These are phyloP conservation scores for Colletotrichum caudatum DNA, from an alignment of 2,329 filamentous ascomycete species.

Conservation along the genomic window DNA sequence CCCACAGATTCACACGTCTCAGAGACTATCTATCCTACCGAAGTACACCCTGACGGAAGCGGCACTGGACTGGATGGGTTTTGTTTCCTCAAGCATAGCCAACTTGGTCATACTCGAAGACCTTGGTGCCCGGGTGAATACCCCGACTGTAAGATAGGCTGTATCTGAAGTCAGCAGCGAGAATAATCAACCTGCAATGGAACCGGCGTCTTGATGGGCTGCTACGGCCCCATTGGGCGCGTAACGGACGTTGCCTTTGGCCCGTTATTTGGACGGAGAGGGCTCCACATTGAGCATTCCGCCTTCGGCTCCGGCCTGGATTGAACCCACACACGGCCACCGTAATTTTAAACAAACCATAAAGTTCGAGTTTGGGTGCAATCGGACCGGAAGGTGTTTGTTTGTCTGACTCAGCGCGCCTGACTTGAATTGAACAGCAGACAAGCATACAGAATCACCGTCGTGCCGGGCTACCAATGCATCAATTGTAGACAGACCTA, in stretches of 20 bases:
- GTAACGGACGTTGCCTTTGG: neutral
- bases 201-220: neutral
- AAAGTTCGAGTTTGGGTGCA: too few relatives aligned
- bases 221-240: neutral
- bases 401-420: neutral
- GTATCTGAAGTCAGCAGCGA: neutral
- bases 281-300: neutral
- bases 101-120: neutral
- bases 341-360: neutral
- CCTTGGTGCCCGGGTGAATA: too few relatives aligned
- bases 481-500: neutral
- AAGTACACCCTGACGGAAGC: constrained; percentile 56
- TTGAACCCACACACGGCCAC: too few relatives aligned
- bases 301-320: constrained; percentile 9
- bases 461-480: neutral
- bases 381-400: neutral
- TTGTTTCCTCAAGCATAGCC: constrained; percentile 48
- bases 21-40: constrained; percentile 57
- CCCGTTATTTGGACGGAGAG: neutral
- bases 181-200: too few relatives aligned
- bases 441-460: neutral
- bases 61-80: constrained; percentile 54
- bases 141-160: neutral
- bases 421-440: too few relatives aligned
- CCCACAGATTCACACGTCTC: constrained; percentile 58